phyloP scores from a whole-genome alignment of 108 stramenopile genomes.

The Cyclotella distinguenda region DNA sequence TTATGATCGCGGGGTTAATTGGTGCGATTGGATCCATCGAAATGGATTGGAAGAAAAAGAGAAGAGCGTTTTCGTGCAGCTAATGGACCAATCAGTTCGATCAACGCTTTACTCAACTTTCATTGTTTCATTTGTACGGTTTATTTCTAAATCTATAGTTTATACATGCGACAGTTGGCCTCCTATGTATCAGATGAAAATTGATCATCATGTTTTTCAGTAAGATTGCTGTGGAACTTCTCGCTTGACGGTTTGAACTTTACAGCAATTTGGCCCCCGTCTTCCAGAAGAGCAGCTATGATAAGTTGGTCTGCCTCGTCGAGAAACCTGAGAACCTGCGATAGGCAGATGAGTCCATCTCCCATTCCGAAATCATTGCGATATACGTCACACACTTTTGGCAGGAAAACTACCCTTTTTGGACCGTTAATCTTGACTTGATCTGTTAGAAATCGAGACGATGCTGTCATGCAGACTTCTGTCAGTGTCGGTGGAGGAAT shows the following conservation, averaged over 20 bases:
- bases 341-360: conserved; percentile 52
- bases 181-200: no score
- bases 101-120: no score
- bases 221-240: conserved; percentile 35
- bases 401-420: conserved; percentile 60
- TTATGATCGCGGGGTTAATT: conserved; percentile 58
- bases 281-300: conserved; percentile 31
- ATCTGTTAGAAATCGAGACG: conserved; percentile 56
- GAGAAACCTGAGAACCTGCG: conserved; percentile 55
- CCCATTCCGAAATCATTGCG: conserved; percentile 76
- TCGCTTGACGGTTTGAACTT: conserved; percentile 19
- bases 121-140: no score
- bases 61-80: conserved; percentile 49
- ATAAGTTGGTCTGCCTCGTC: conserved; percentile 46
- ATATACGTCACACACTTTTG: conserved; percentile 86
- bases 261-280: conserved; percentile 27
- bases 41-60: conserved; percentile 56
- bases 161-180: no score
- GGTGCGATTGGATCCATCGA: conserved; percentile 61
- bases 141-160: no score
- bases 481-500: neutral
- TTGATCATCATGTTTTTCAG: neutral
- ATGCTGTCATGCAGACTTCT: neutral
- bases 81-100: no score
- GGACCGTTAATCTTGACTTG: conserved; percentile 66